These are phyloP conservation scores for Parmelia sp. DNA, from an alignment of 495 filamentous ascomycete species.

Conservation along the genomic window DNA sequence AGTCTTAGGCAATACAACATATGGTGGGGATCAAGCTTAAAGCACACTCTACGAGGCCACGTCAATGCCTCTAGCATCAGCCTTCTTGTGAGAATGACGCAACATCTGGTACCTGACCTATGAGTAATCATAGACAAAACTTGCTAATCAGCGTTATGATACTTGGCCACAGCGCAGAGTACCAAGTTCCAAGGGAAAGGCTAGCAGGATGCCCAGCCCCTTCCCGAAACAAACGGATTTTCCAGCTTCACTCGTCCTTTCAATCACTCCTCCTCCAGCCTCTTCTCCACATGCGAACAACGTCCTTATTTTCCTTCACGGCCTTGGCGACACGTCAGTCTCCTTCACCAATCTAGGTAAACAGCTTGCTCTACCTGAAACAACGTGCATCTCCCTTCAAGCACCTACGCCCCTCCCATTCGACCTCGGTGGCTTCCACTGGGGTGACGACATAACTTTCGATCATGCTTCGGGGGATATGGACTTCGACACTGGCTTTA, in stretches of 20 bases:
- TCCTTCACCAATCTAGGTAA: constrained; percentile 66
- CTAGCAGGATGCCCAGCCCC: constrained; percentile 33
- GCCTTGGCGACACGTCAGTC: constrained; percentile 69
- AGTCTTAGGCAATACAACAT: too few species aligned
- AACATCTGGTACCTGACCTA: constrained; percentile 10
- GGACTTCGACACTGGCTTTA: constrained; percentile 76
- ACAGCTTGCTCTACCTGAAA: constrained; percentile 74
- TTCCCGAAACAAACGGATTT: constrained; percentile 46
- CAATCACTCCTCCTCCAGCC: constrained; percentile 39
- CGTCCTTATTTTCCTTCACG: constrained; percentile 85
- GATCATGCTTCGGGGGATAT: constrained; percentile 55
- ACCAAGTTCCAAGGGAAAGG: not conserved
- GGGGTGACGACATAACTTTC: constrained; percentile 83
- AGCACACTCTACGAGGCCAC: not conserved
- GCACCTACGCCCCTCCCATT: constrained; percentile 69
- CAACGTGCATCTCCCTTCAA: constrained; percentile 67
- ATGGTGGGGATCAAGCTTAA: not conserved
- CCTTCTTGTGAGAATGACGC: not conserved
- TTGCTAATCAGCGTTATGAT: too few species aligned
- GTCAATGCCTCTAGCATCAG: not conserved
- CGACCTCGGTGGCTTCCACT: constrained; percentile 73
- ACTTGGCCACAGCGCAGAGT: not conserved
- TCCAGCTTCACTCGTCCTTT: constrained; percentile 40
- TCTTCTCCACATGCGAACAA: constrained; percentile 36
- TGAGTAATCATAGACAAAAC: constrained; percentile 6